These are phyloP conservation scores for Lepraria neglecta DNA, from an alignment of 495 filamentous ascomycete species.

Conservation along the genomic window DNA sequence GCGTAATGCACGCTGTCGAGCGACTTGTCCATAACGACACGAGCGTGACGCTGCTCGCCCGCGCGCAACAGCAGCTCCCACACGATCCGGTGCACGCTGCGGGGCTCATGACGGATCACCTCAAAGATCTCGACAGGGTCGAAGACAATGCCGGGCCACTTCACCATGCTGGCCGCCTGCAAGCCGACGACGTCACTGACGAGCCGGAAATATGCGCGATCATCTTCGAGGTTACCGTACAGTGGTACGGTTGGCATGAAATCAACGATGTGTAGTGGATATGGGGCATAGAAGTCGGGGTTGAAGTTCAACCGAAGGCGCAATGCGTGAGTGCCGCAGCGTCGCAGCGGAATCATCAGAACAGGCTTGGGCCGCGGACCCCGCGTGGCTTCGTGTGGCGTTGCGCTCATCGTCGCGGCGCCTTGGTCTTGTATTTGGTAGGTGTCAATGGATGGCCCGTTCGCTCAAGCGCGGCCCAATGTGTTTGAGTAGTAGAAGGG, in stretches of 20 bases:
- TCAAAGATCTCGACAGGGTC: conserved; percentile 6
- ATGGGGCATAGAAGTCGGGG: conserved; percentile 3
- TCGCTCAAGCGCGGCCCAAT: too few species aligned
- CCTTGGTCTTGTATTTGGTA: too few species aligned
- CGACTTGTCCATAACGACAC: neutral
- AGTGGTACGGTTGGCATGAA: conserved; percentile 6
- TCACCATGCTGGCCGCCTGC: conserved; percentile 3
- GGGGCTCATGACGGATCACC: conserved; percentile 4
- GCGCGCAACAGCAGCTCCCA: conserved; percentile 4
- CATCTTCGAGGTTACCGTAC: conserved; percentile 6
- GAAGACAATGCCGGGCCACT: conserved; percentile 6
- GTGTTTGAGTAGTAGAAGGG: too few species aligned
- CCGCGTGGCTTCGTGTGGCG: neutral
- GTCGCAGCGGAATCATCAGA: conserved; percentile 3
- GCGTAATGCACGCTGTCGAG: conserved; percentile 6
- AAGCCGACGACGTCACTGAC: conserved; percentile 3
- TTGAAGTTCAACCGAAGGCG: conserved; percentile 6
- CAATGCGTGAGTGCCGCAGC: conserved; percentile 2
- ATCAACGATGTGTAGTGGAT: conserved; percentile 5
- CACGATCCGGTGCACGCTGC: conserved; percentile 5
- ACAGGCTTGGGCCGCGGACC: conserved; percentile 2
- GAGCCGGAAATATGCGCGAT: conserved; percentile 6
- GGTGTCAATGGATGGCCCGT: too few species aligned
- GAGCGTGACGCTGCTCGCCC: conserved; percentile 1
- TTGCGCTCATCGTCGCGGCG: conserved; percentile 4